Evolutionary conservation across 345 rosid genomes (phyloP), one percentile per base, ranked within the genome.

Genomic region (Citrus sp.): DNA sequence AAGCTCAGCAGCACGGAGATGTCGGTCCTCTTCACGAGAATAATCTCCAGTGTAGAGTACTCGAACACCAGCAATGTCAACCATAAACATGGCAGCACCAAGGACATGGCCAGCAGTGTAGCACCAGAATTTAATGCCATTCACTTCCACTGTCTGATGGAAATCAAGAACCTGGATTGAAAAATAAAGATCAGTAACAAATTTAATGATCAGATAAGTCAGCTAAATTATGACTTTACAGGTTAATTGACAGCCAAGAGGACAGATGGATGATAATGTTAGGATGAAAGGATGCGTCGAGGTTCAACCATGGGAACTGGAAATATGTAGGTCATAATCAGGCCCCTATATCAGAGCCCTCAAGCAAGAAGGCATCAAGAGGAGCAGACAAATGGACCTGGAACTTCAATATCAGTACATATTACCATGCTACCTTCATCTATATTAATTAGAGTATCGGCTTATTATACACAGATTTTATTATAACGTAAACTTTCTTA

Each of bases 21-120:
- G 99, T 63, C 97, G 81, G 81, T 93, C 98, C 86, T 95, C 99
- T 85, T 93, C 97, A 19, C 97, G 92, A 49, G 99, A 95, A 73
- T 95, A 95, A 62, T 95, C 99, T 56, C 99, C 99, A 27, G 97
- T 93, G 77, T 95, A 95, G 74, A 95, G 98, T 67, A 91, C 89
- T 70, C 96, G 92, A 27, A 95, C 98, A 80, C 98, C 91, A 8
- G 99, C 98, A 78, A 95, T 87, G 78, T 95, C 98, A 35, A 93
- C 99, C 98, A 95, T 95, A 78, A 95, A 95, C 99, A 93, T 95
- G 61, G 98, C 97, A 83, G 99, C 99, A 74, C 99, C 99, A 73
- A 95, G 97, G 64, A 95, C 98, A 80, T 95, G 98, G 69, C 99
- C 99, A 77, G 99, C 99, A 28, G 99, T 91, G 79, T 95, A 95